Conservation (phyloP, 1,284 basidiomycete species). For the Fomitiporia mediterranea region DNA sequence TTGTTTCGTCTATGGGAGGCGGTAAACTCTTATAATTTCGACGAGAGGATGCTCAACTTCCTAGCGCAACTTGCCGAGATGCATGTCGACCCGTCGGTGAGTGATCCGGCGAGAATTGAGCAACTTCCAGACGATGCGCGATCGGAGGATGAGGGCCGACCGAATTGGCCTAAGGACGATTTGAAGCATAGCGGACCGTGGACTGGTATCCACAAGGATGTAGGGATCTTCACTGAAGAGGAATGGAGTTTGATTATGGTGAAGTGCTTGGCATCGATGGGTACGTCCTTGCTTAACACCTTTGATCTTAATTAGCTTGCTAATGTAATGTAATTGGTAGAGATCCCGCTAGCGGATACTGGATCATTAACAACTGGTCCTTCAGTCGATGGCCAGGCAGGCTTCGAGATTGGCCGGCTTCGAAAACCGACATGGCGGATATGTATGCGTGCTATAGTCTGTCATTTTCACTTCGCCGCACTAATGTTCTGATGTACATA, state of each 20-base stretch:
- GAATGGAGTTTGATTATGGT: constrained; percentile 90
- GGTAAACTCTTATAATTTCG: constrained; percentile 79
- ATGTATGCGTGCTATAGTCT: constrained; percentile 36
- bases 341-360: constrained; percentile 66
- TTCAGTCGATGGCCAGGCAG: constrained; percentile 58
- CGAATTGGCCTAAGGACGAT: constrained; percentile 49
- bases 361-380: constrained; percentile 70
- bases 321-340: constrained; percentile 32
- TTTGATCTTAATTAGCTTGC: constrained; percentile 4
- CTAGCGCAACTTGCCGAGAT: constrained; percentile 66
- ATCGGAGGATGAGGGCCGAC: constrained; percentile 59
- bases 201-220: constrained; percentile 73
- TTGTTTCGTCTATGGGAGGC: constrained; percentile 81
- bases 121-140: constrained; percentile 68
- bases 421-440: constrained; percentile 69
- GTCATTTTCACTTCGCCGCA: background rate
- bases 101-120: constrained; percentile 61
- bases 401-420: constrained; percentile 62
- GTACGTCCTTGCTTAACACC: constrained; percentile 39
- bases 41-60: constrained; percentile 77
- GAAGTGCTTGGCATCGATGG: constrained; percentile 86
- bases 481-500: constrained; percentile 29
- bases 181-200: constrained; percentile 42
- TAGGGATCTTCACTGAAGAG: constrained; percentile 83
- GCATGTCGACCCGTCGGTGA: constrained; percentile 68